Percentiles rank a stretch among this genome's conserved stretches.
Conservation (phyloP, 306 rosid genomes). For the Oemleria cerasiformis region DNA sequence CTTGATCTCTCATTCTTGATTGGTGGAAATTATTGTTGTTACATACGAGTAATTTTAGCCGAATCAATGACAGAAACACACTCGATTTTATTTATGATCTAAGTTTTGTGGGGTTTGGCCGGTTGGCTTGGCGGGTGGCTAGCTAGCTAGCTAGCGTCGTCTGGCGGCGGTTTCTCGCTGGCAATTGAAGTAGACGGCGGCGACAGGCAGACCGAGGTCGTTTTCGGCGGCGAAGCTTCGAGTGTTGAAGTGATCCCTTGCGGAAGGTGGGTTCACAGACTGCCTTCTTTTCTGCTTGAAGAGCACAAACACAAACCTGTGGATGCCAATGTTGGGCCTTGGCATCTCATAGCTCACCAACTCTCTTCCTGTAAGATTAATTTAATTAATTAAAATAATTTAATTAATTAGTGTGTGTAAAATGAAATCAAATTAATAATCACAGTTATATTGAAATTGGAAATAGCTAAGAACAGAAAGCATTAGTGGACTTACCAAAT, state of each 20-base stretch:
- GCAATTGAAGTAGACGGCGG: slow-evolving; percentile 82
- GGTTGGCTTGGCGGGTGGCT: background rate
- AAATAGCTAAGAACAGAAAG: background rate
- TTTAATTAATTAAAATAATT: no score
- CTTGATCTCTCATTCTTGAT: background rate
- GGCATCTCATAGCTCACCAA: slow-evolving; percentile 70
- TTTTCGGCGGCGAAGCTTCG: slow-evolving; percentile 53
- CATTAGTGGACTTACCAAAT: slow-evolving; percentile 57
- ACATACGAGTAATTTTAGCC: background rate
- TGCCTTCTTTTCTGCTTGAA: slow-evolving; percentile 65
- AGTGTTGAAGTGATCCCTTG: slow-evolving; percentile 71
- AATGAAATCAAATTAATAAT: no score
- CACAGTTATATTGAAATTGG: background rate
- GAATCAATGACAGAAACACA: background rate
- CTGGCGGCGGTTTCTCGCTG: slow-evolving; percentile 74
- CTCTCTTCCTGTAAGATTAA: slow-evolving; percentile 53
- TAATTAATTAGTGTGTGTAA: no score
- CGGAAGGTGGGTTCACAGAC: slow-evolving; percentile 45
- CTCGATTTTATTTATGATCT: background rate
- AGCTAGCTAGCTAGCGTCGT: slow-evolving; percentile 39
- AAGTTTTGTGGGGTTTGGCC: no score
- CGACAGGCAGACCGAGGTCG: slow-evolving; percentile 77
- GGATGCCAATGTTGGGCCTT: slow-evolving; percentile 82
- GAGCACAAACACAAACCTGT: slow-evolving; percentile 82
- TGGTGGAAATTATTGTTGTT: background rate